phyloP scores from a whole-genome alignment of 441 rosid genomes.

The Gossypium schwendimanii region DNA sequence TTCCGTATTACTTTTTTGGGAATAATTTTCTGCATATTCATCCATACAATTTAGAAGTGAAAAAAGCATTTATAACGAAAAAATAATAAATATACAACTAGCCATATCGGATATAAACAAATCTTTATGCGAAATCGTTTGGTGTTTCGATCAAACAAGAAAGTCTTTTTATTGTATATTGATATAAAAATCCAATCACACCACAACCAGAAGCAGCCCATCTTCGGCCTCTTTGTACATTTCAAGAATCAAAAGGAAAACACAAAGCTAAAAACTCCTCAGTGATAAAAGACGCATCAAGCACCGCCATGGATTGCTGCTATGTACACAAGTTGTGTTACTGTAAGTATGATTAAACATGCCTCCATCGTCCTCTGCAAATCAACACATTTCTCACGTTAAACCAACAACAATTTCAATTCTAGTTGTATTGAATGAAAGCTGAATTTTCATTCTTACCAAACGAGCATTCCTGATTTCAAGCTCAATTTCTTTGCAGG shows the following conservation, averaged over 20 bases:
- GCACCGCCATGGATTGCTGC: conserved; percentile 57
- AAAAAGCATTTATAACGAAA: no score
- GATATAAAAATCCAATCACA: conserved; percentile 8
- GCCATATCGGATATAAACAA: no score
- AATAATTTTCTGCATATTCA: no score
- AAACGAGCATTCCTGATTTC: conserved; percentile 58
- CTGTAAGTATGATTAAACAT: conserved; percentile 74
- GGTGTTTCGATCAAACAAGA: background rate
- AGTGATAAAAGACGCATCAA: background rate
- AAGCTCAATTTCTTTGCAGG: conserved; percentile 79
- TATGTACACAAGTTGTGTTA: conserved; percentile 75
- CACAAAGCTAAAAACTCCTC: background rate
- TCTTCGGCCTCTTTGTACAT: background rate
- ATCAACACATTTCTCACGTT: background rate
- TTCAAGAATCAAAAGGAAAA: background rate
- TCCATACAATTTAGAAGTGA: no score
- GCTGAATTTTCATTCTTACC: conserved; percentile 34
- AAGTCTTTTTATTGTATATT: background rate
- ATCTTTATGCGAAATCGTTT: no score
- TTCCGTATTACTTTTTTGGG: no score
- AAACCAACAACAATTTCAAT: background rate
- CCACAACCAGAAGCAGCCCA: conserved; percentile 8
- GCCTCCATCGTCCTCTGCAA: conserved; percentile 98
- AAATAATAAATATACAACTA: no score
- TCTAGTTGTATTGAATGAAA: background rate